A percentile compares a stretch with the other conserved stretches of the same genome.
These are phyloP conservation scores for Physaria fendleri DNA, from an alignment of 345 rosid genomes.

Conservation along the genomic window DNA sequence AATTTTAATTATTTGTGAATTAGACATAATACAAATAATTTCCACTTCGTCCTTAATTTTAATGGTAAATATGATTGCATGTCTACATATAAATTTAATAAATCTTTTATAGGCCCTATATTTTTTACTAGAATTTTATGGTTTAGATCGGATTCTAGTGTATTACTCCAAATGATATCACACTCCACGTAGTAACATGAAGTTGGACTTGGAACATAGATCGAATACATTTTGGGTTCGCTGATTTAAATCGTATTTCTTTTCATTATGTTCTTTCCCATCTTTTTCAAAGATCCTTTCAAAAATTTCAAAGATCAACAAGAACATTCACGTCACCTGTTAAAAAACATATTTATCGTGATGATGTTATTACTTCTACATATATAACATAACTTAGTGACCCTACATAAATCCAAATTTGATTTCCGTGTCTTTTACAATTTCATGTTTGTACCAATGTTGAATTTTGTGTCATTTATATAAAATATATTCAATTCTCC, in stretches of 20 bases:
- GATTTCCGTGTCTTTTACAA: not conserved
- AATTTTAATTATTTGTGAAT: too few relatives aligned
- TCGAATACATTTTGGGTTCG: not conserved
- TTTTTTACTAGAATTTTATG: not conserved
- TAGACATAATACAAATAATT: not conserved
- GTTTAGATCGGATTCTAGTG: not conserved
- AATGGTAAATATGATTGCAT: not conserved
- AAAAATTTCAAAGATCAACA: not conserved
- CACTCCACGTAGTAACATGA: not conserved
- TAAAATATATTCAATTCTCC: not conserved
- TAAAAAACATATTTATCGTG: not conserved
- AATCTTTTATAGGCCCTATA: too few relatives aligned
- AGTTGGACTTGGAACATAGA: not conserved
- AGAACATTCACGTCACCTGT: not conserved
- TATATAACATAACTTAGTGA: not conserved
- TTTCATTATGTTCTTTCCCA: not conserved
- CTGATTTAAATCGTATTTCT: not conserved
- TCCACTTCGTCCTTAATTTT: not conserved
- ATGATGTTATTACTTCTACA: not conserved
- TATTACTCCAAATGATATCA: not conserved
- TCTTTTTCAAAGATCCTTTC: not conserved
- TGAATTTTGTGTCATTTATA: not conserved
- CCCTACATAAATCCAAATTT: not conserved
- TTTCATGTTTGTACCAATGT: not conserved
- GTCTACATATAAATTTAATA: not conserved